These are phyloP conservation scores for Verticillium nubilum DNA, from an alignment of 2,329 filamentous ascomycete species.

Conservation along the genomic window DNA sequence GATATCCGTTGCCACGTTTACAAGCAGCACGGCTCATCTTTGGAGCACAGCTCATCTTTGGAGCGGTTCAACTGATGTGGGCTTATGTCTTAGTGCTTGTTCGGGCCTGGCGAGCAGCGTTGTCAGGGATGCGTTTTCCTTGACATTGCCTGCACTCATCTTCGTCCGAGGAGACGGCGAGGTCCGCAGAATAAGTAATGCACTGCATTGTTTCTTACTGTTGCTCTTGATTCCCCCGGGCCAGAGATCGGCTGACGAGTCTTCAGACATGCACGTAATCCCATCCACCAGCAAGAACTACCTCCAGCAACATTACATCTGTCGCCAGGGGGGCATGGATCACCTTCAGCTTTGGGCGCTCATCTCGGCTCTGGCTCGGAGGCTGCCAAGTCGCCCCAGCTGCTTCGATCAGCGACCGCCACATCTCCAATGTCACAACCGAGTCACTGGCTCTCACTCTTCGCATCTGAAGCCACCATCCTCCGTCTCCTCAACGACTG, in stretches of 20 bases:
- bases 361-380: background rate
- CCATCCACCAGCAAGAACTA: background rate
- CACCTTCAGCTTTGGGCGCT: background rate
- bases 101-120: slow-evolving; percentile 3
- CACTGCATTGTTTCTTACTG: background rate
- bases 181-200: slow-evolving; percentile 20
- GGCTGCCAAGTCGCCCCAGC: background rate
- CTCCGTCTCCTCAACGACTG: slow-evolving; percentile 22
- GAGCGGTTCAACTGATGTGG: background rate
- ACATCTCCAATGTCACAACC: background rate
- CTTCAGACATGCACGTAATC: background rate
- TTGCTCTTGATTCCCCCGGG: background rate
- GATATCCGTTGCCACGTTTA: background rate
- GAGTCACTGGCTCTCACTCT: slow-evolving; percentile 4
- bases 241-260: background rate
- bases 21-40: background rate
- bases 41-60: background rate
- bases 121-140: slow-evolving; percentile 18
- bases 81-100: slow-evolving; percentile 12
- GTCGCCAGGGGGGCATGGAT: background rate
- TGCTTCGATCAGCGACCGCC: background rate
- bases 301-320: background rate
- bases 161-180: slow-evolving; percentile 18
- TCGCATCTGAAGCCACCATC: slow-evolving; percentile 8
- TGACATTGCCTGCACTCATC: slow-evolving; percentile 19